phyloP scores from a whole-genome alignment of 1,139 yeast species.

The Waltiozyma sp. region DNA sequence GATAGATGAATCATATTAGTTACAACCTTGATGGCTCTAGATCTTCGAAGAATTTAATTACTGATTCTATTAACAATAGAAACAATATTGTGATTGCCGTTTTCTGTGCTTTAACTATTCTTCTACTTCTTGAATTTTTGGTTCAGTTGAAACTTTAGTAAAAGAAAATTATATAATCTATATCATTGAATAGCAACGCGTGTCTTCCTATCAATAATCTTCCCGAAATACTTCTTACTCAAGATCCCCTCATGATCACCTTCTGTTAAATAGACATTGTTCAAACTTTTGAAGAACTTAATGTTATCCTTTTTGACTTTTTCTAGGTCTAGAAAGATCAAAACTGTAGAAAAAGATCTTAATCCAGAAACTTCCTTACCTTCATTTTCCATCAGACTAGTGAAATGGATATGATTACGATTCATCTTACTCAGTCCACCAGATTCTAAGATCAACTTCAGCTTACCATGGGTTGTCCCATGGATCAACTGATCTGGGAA shows the following conservation, averaged over 20 bases:
- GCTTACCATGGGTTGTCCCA: constrained; percentile 57
- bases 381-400: constrained; percentile 29
- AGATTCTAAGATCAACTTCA: constrained; percentile 35
- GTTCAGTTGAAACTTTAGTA: too few relatives aligned
- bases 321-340: constrained; percentile 50
- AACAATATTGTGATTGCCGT: too few relatives aligned
- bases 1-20: too few relatives aligned
- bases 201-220: constrained; percentile 21
- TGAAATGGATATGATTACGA: constrained; percentile 79
- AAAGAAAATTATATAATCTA: too few relatives aligned
- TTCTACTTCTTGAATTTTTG: too few relatives aligned
- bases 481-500: constrained; percentile 49
- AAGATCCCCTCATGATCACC: constrained; percentile 51
- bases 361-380: constrained; percentile 55
- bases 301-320: constrained; percentile 32
- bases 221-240: constrained; percentile 33
- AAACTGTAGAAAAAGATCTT: constrained; percentile 45
- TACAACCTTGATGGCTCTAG: too few relatives aligned
- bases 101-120: too few relatives aligned
- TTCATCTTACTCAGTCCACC: constrained; percentile 61
- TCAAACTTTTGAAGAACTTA: constrained; percentile 52
- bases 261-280: constrained; percentile 62
- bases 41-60: too few relatives aligned
- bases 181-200: constrained; percentile 1
- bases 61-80: too few relatives aligned